Conservation (phyloP, 140 eudicot species). For the Senecio squalidus region DNA sequence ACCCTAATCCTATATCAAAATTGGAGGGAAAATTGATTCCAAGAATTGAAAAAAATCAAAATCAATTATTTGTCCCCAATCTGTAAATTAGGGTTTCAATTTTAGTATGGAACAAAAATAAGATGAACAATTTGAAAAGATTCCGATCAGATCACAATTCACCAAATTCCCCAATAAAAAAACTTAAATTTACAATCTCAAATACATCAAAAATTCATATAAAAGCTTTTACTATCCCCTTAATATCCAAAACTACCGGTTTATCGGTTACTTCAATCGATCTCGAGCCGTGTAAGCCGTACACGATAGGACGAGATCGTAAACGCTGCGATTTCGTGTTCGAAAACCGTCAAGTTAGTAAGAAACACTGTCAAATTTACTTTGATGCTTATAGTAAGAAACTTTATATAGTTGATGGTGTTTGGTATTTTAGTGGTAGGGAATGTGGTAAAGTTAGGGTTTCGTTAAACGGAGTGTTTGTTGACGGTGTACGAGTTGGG, state of each 20-base stretch:
- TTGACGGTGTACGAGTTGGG: slow-evolving; percentile 59
- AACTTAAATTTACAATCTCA: slow-evolving; percentile 23
- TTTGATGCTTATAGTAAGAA: slow-evolving; percentile 42
- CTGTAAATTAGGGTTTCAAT: slow-evolving; percentile 15
- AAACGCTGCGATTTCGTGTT: slow-evolving; percentile 41
- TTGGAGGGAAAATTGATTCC: slow-evolving; percentile 26
- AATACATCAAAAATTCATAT: slow-evolving; percentile 36
- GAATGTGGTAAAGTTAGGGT: slow-evolving; percentile 39
- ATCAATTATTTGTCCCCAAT: not conserved
- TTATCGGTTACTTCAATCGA: slow-evolving; percentile 20
- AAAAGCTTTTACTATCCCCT: slow-evolving; percentile 30
- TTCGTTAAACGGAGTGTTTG: slow-evolving; percentile 71
- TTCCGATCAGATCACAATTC: slow-evolving; percentile 13
- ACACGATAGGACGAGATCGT: slow-evolving; percentile 48
- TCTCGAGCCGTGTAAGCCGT: slow-evolving; percentile 41
- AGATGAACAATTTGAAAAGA: slow-evolving; percentile 33
- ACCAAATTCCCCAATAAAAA: slow-evolving; percentile 23
- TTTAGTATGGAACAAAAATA: slow-evolving; percentile 16
- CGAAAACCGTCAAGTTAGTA: slow-evolving; percentile 60
- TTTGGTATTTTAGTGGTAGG: too few species aligned
- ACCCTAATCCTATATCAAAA: not conserved
- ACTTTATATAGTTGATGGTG: slow-evolving; percentile 50
- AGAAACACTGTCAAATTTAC: slow-evolving; percentile 47
- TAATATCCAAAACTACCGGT: slow-evolving; percentile 33
- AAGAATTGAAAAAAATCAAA: slow-evolving; percentile 6